Base-by-base conservation (phyloP, 2,329 filamentous ascomycete species). In the Paraphoma chrysanthemicola region DNA sequence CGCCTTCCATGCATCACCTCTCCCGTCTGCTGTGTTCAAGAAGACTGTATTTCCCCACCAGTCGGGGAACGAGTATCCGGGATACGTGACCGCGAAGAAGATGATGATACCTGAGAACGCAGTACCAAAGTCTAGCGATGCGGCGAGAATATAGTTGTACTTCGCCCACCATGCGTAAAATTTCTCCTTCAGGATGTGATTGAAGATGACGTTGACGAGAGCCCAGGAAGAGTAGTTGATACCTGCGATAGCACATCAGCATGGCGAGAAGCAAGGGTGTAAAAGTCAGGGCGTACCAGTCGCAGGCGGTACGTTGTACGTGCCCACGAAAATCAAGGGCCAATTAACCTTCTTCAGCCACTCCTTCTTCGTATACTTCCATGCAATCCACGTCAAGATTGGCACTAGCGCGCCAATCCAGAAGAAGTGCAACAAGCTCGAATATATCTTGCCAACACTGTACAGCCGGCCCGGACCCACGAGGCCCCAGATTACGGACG, bases 401-500 rank as follows among this genome's bases (percentile, higher is more conserved):
- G 86, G 85, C 1, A 80, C 71, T 41, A 83, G 48, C 56, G 84
- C 84, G 54, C 87, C 87, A 44, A 88, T 44, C 55, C 79, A 63
- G 76, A 88, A 89, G 78, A 88, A 88, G 60, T 79, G 61, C 60
- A 88, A 86, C 43, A 89, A 82, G 2, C 81, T 80, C 0, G 81
- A 82, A 78, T 89, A 89, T 64, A 89, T 82, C 59, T 86, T 82
- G 4, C 85, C 86, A 0, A 84, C 84, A 1, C 84, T 86, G 77
- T 89, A 89, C 71, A 89, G 85, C 62, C 86, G 84, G 0, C 82
- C 80, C 0, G 87, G 87, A 1, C 87, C 87, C 54, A 90, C 84
- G 39, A 88, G 82, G 12, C 88, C 87, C 87, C 87, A 90, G 60
- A 89, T 89, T 30, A 90, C 84, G 0, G 85, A 88, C 0, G 87